Evolutionary conservation across 257 asterid genomes (phyloP).

Genomic region (Coffea eugenioides): DNA sequence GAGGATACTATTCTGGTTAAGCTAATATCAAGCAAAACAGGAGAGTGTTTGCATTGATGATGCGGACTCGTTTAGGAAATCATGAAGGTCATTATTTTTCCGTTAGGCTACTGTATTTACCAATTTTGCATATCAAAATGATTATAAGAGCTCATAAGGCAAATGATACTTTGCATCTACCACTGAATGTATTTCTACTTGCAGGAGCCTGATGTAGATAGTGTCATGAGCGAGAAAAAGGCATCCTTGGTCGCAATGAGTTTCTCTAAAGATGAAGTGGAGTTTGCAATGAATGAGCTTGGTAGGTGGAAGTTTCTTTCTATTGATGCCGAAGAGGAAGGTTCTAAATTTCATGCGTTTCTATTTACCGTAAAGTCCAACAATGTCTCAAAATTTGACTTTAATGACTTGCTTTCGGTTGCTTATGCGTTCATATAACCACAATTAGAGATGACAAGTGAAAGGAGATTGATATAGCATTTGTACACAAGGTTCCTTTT

Average conservation of each 20-base stretch:
- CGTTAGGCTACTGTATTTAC: background rate
- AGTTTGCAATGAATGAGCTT: slow-evolving; percentile 70
- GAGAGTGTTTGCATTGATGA: background rate
- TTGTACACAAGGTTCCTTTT: background rate
- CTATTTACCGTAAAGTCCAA: background rate
- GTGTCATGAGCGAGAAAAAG: slow-evolving; percentile 45
- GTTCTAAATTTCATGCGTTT: background rate
- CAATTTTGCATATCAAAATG: background rate
- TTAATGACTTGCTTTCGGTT: background rate
- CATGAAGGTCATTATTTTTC: background rate
- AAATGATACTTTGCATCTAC: background rate
- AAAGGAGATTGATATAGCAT: background rate
- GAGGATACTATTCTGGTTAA: background rate
- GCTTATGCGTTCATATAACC: background rate
- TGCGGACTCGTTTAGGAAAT: background rate
- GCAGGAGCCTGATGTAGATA: slow-evolving; percentile 64
- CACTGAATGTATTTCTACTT: slow-evolving; percentile 21
- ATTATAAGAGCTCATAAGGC: background rate
- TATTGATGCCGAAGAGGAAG: background rate
- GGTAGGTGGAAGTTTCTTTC: slow-evolving; percentile 50
- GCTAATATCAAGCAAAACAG: background rate
- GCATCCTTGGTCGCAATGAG: slow-evolving; percentile 68
- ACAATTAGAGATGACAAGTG: background rate
- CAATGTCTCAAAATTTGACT: background rate
- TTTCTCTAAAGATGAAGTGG: slow-evolving; percentile 70